Evolutionary conservation across 2,329 filamentous ascomycete genomes (phyloP), one percentile per base, ranked within the genome.

Genomic region (Septoria petroselini): DNA sequence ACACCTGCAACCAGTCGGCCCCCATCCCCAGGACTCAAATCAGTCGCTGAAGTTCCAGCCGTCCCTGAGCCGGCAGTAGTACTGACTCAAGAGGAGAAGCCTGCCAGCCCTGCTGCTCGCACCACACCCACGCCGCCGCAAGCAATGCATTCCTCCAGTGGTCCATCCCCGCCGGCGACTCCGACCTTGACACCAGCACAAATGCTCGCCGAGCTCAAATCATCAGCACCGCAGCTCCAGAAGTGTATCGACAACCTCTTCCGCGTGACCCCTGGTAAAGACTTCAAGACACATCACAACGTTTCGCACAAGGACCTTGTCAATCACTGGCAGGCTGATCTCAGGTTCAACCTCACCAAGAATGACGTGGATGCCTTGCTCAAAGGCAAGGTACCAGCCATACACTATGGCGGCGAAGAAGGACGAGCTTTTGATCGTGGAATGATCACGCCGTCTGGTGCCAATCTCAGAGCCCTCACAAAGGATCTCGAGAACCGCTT

Each of bases 371-470:
- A 72, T 19, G 69, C 67, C 8, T 62, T 65, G n/a, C 58, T 82
- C 31, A 73, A 82, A 1, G 82, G 85, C 54, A 82, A 81, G 48
- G 77, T 66, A 7, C 58, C 63, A 53, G 79, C 65, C 3, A 62
- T 76, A 9, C 68, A 68, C 19, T 68, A 73, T 15, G 68, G 66
- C 23, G 68, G 69, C n/a, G 64, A 70, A n/a, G 68, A 73, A 18
- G 68, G 66, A 4, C 70, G 67, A n/a, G 58, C 68, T 21, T 73
- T 72, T 52, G 70, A 71, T 1, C 78, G 84, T 19, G 82, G 86
- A 55, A 77, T 91, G 58, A 80, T 91, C 44, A 90, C 86, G 0
- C 85, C 86, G 0, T 83, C 85, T 54, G 86, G 87, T 8, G 83
- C 88, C 55, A 87, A 85, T 64, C 75, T 91, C n/a, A 82, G 84